Percentiles rank a stretch among this genome's conserved stretches.
These are phyloP conservation scores for Mariannaea elegans DNA, from an alignment of 2,329 filamentous ascomycete species.

Conservation along the genomic window DNA sequence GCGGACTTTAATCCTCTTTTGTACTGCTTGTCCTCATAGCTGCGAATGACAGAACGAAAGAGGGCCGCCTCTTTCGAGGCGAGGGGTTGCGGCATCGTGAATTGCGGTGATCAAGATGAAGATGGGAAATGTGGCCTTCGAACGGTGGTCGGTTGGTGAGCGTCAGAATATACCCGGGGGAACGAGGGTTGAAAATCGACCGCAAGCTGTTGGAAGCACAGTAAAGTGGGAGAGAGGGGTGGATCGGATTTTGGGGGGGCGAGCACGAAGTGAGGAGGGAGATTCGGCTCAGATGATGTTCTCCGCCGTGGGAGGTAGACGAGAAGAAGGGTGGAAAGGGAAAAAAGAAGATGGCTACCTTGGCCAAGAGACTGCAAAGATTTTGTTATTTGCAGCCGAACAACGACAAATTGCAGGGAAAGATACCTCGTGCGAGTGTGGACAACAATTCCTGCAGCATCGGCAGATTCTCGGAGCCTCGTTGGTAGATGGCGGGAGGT, in stretches of 20 bases:
- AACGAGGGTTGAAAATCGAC: slow-evolving; percentile 25
- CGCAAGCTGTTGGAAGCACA: slow-evolving; percentile 24
- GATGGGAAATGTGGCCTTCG: not conserved
- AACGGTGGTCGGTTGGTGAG: not conserved
- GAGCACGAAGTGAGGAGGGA: slow-evolving; percentile 23
- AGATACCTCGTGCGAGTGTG: slow-evolving; percentile 28
- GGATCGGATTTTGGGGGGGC: slow-evolving; percentile 4
- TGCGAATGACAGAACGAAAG: slow-evolving; percentile 93
- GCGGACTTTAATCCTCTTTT: slow-evolving; percentile 93
- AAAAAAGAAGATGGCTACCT: slow-evolving; percentile 38
- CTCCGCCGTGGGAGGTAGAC: slow-evolving; percentile 22
- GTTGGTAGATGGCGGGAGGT: slow-evolving; percentile 19
- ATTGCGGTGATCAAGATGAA: not conserved
- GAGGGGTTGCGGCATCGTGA: slow-evolving; percentile 74
- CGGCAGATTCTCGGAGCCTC: slow-evolving; percentile 43
- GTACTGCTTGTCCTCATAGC: slow-evolving; percentile 98
- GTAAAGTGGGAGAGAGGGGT: slow-evolving; percentile 30
- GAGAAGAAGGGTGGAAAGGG: slow-evolving; percentile 22
- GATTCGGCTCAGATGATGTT: slow-evolving; percentile 19
- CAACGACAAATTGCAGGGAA: slow-evolving; percentile 7
- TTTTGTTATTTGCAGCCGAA: slow-evolving; percentile 28
- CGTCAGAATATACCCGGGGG: slow-evolving; percentile 8
- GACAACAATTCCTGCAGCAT: slow-evolving; percentile 40
- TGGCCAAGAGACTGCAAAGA: slow-evolving; percentile 26
- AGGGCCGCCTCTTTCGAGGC: slow-evolving; percentile 91